Conservation (phyloP, 208 protist species). For the Trypanosoma lewisi region DNA sequence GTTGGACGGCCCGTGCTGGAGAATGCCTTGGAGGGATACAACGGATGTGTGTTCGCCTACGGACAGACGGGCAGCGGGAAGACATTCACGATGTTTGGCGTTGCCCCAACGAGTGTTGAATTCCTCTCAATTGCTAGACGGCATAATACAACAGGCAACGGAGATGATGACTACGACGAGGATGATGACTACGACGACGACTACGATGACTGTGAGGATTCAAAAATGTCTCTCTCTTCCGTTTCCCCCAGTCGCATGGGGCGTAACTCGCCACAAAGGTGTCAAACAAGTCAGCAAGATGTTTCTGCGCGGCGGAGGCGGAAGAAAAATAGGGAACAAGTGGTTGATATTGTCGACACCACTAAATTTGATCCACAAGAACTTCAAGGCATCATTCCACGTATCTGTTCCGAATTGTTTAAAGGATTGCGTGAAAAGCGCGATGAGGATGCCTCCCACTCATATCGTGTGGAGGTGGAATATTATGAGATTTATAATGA, state of each 20-base stretch:
- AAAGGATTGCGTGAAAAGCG: constrained; percentile 44
- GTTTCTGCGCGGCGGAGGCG: constrained; percentile 4
- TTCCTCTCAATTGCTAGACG: background rate
- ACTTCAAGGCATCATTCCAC: constrained; percentile 77
- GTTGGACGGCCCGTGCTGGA: constrained; percentile 41
- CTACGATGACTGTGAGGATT: constrained; percentile 7
- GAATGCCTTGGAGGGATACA: constrained; percentile 44
- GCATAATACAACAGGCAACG: background rate
- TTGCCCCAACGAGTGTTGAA: constrained; percentile 37
- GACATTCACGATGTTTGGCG: constrained; percentile 68
- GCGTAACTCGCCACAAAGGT: background rate
- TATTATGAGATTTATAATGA: constrained; percentile 94
- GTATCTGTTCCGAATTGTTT: constrained; percentile 68
- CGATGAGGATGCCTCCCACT: constrained; percentile 55
- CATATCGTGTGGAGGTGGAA: constrained; percentile 69
- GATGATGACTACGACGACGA: constrained; percentile 14
- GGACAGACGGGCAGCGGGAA: constrained; percentile 64
- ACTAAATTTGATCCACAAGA: constrained; percentile 16
- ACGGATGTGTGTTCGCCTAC: constrained; percentile 59
- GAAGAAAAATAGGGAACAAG: background rate
- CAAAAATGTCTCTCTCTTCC: constrained; percentile 1
- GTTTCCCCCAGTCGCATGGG: background rate
- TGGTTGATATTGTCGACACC: constrained; percentile 3
- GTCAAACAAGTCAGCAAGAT: constrained; percentile 13
- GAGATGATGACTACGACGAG: constrained; percentile 23